Evolutionary conservation across 176 grass and related monocot genomes (phyloP), one percentile per base, ranked within the genome.

Genomic region (Zoysia pacifica): DNA sequence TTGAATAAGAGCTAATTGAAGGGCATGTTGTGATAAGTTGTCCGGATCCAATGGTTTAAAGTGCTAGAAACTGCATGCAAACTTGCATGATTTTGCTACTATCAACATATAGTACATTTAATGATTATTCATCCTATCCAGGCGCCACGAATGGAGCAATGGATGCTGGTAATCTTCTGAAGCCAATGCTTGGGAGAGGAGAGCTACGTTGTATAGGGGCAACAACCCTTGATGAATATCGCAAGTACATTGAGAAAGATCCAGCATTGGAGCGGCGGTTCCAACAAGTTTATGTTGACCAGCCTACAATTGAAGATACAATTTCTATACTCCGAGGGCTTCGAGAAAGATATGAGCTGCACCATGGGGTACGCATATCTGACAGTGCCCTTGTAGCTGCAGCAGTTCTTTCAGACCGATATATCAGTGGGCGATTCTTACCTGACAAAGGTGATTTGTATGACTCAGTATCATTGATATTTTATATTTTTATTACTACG

Each of bases 181-280:
- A 99, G 84, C 96, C 96, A 59, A 99, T 99, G 92, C 92, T 99
- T 48, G 96, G 96, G 73, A 93, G 96, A 78, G 96, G 96, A 74
- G 96, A 99, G 48, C 79, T 99, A 64, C 92, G 86, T 19, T 99
- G 96, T 77, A 99, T 99, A 76, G 96, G 92, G 78, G 96, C 96
- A 50, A 99, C 96, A 65, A 99, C 96, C 14, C 90, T 99, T 67
- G 96, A 99, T 74, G 96, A 99, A 66, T 95, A 99, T 79, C 90
- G 96, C 5, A 99, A 95, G 85, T 99, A 99, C 81, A 95, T 99
- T 75, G 96, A 99, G 89, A 99, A 99, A 86, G 92, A 99, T 75
- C 96, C 96, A 73, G 96, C 96, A 45, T 85, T 99, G 67, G 96
- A 99, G 75, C 79, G 96, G n/a, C 92, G 92, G 7, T 99, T 99